Percentiles rank a stretch among this genome's conserved stretches.
These are phyloP conservation scores for Dictyostelium firmibasis DNA, from an alignment of 78 protist genomes.

Conservation along the genomic window DNA sequence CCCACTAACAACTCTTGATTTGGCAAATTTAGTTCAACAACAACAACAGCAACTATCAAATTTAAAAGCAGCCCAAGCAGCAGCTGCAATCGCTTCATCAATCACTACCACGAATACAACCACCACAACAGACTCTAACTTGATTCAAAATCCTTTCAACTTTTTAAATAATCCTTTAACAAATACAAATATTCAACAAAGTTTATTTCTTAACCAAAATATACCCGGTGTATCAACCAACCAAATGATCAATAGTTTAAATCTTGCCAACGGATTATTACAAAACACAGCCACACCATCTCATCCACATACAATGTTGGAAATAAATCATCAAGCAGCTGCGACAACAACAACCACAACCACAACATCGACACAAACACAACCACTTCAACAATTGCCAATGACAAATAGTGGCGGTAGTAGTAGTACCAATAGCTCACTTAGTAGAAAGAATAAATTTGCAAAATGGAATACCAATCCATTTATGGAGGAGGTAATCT, in stretches of 20 bases:
- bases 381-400: background rate
- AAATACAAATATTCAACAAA: background rate
- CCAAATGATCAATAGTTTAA: background rate
- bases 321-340: background rate
- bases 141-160: background rate
- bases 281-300: background rate
- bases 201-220: background rate
- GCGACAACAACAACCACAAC: background rate
- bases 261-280: background rate
- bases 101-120: background rate
- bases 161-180: background rate
- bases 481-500: constrained; percentile 24
- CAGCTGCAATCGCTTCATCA: background rate
- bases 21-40: background rate
- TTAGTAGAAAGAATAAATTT: background rate
- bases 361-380: background rate
- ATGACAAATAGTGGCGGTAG: background rate
- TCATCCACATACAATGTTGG: background rate
- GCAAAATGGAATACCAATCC: constrained; percentile 54
- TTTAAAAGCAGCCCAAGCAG: constrained; percentile 3
- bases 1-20: background rate
- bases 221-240: background rate
- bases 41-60: constrained; percentile 5
- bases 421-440: background rate
- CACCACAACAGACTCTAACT: background rate